Evolutionary conservation across 208 protist species (phyloP).

Genomic region (Trypanosoma vivax): DNA sequence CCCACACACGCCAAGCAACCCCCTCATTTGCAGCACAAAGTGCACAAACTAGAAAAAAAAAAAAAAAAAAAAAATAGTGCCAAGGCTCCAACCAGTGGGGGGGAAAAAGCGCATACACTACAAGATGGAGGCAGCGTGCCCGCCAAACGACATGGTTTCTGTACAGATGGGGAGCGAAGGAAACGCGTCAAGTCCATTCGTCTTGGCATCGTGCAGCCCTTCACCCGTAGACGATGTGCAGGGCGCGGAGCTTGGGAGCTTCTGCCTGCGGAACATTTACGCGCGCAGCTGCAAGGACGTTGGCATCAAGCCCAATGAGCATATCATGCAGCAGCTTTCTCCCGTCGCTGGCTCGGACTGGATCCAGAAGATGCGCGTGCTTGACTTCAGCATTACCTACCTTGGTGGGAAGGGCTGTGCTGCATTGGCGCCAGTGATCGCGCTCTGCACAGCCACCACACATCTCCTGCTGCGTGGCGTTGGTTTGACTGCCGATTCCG

Average conservation of each 20-base stretch:
- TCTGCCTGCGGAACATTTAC: constrained; percentile 12
- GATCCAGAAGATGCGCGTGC: constrained; percentile 6
- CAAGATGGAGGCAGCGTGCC: neutral
- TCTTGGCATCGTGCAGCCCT: neutral
- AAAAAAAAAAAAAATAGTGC: neutral
- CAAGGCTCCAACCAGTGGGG: neutral
- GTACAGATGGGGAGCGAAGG: neutral
- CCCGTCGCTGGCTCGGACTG: constrained; percentile 1
- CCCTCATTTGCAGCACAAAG: neutral
- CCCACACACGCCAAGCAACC: no score
- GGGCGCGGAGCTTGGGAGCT: neutral
- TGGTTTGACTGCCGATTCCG: constrained; percentile 20
- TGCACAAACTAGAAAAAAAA: neutral
- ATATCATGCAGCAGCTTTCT: constrained; percentile 13
- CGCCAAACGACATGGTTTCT: neutral
- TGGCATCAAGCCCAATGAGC: constrained; percentile 6
- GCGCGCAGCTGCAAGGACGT: constrained; percentile 5
- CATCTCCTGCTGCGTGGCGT: constrained; percentile 20
- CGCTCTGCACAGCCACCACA: constrained; percentile 22
- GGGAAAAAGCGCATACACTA: neutral
- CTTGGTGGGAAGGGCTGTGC: constrained; percentile 25
- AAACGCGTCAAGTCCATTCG: neutral
- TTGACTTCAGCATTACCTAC: constrained; percentile 20
- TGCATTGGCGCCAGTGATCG: constrained; percentile 28
- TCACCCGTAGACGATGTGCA: neutral